phyloP scores from a whole-genome alignment of 1,284 basidiomycete genomes.

The Tremellales sp. region DNA sequence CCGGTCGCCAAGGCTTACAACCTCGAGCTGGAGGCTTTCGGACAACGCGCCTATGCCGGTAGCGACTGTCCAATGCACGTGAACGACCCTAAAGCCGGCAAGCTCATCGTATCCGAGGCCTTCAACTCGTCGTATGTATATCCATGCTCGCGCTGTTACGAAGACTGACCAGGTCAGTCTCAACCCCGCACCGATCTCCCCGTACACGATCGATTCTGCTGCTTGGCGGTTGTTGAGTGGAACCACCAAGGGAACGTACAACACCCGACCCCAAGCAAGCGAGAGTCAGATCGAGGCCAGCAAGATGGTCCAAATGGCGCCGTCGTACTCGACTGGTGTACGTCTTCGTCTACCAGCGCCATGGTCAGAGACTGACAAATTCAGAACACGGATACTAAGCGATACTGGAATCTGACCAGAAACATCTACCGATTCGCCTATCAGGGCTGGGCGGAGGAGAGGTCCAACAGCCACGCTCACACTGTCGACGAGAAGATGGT shows the following conservation, averaged over 20 bases:
- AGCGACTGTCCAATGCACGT: constrained; percentile 10
- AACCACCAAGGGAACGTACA: constrained; percentile 31
- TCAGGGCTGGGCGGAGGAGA: constrained; percentile 5
- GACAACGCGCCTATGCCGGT: constrained; percentile 20
- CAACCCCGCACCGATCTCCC: constrained; percentile 43
- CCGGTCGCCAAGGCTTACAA: constrained; percentile 36
- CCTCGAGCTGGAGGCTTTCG: constrained; percentile 39
- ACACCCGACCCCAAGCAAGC: constrained; percentile 21
- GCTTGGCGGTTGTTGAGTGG: constrained; percentile 41
- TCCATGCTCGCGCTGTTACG: background rate
- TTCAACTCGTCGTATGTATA: constrained; percentile 32
- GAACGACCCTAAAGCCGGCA: constrained; percentile 23
- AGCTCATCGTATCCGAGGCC: constrained; percentile 29
- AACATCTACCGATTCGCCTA: constrained; percentile 45
- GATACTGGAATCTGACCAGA: constrained; percentile 41
- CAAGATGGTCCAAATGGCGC: constrained; percentile 32
- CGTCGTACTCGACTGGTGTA: constrained; percentile 33
- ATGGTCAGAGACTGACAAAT: background rate
- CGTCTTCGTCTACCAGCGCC: background rate
- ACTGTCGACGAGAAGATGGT: constrained; percentile 41
- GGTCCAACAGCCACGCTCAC: constrained; percentile 25
- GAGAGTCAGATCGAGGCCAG: constrained; percentile 12
- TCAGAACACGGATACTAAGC: constrained; percentile 43
- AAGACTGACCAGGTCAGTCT: constrained; percentile 13
- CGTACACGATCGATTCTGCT: constrained; percentile 29